Conservation (phyloP, 2,329 filamentous ascomycete species). For the Laburnicola sp. region DNA sequence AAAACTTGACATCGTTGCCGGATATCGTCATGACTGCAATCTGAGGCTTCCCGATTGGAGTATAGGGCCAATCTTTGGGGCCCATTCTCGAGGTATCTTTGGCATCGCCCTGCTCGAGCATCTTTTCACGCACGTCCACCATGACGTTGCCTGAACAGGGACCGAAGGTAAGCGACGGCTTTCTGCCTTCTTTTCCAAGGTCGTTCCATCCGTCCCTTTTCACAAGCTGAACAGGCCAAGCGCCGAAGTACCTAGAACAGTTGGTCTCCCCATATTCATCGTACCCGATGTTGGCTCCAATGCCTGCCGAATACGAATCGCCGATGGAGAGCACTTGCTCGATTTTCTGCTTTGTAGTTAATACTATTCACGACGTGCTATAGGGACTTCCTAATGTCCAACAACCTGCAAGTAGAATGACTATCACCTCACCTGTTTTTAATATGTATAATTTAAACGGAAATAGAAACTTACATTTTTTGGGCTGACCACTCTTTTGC, state of each 20-base stretch:
- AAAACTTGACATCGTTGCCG: conserved; percentile 7
- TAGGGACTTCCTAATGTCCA: neutral
- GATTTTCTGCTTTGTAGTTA: neutral
- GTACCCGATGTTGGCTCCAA: conserved; percentile 1
- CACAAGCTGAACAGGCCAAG: conserved; percentile 4
- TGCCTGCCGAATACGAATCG: conserved; percentile 2
- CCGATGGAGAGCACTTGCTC: conserved; percentile 3
- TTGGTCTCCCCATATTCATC: neutral
- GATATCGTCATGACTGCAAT: conserved; percentile 10
- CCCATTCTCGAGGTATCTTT: neutral
- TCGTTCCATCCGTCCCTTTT: conserved; percentile 4
- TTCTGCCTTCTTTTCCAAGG: neutral
- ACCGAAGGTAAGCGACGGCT: conserved; percentile 4
- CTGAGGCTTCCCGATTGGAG: conserved; percentile 7
- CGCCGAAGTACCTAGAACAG: neutral
- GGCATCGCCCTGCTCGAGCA: conserved; percentile 2
- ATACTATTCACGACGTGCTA: neutral
- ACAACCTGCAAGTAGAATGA: neutral
- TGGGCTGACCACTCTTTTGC: neutral
- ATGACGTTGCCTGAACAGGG: conserved; percentile 8
- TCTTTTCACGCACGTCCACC: conserved; percentile 2
- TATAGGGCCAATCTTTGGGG: neutral
- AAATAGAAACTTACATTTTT: neutral
- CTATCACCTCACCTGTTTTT: neutral
- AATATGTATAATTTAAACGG: neutral